Evolutionary conservation across 305 asterid genomes (phyloP).

Genomic region (Salvia sclarea): DNA sequence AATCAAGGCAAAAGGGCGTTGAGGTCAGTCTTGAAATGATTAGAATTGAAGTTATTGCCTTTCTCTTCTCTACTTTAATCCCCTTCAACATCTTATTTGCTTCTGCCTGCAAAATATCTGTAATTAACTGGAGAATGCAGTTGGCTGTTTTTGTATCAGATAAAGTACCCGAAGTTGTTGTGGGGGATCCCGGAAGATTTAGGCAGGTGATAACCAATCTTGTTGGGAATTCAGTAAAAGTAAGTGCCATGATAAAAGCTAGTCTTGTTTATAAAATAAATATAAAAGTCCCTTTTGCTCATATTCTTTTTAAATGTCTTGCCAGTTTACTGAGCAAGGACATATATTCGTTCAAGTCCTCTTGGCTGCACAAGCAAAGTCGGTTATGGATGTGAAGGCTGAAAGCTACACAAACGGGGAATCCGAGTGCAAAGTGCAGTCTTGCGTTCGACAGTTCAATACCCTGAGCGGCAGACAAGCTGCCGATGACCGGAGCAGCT

Average conservation of each 20-base stretch:
- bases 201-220: slow-evolving; percentile 93
- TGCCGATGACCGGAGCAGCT: slow-evolving; percentile 72
- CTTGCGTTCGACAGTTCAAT: slow-evolving; percentile 44
- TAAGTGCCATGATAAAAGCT: slow-evolving; percentile 41
- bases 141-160: slow-evolving; percentile 91
- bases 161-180: slow-evolving; percentile 77
- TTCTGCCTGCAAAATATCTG: slow-evolving; percentile 9
- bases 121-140: slow-evolving; percentile 51
- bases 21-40: slow-evolving; percentile 55
- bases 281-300: not conserved
- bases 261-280: not conserved
- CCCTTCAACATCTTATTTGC: slow-evolving; percentile 9
- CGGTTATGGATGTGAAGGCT: slow-evolving; percentile 35
- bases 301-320: not conserved
- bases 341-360: slow-evolving; percentile 89
- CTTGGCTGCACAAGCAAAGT: slow-evolving; percentile 64
- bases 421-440: slow-evolving; percentile 40
- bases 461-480: slow-evolving; percentile 84
- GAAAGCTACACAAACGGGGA: slow-evolving; percentile 48
- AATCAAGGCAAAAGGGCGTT: slow-evolving; percentile 77
- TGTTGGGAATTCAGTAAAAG: slow-evolving; percentile 95
- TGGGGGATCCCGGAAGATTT: slow-evolving; percentile 97
- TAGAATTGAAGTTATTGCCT: not conserved
- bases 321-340: slow-evolving; percentile 85
- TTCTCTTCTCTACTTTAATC: slow-evolving; percentile 1